phyloP scores from a whole-genome alignment of 2,329 filamentous ascomycete species.

The Aspergillus melleus region DNA sequence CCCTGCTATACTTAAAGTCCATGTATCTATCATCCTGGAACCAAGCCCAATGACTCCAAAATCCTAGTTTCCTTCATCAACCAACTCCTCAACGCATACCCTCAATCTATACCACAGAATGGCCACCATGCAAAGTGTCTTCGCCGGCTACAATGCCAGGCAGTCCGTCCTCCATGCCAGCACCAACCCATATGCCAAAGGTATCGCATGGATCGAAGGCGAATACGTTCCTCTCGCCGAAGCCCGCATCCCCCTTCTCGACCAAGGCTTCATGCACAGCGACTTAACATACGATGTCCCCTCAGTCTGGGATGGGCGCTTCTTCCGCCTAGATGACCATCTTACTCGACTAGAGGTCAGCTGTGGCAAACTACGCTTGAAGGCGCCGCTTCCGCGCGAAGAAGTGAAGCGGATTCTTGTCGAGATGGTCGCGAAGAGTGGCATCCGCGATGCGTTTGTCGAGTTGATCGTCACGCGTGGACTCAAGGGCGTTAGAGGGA shows the following conservation, averaged over 20 bases:
- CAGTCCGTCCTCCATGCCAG: slow-evolving; percentile 32
- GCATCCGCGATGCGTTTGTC: slow-evolving; percentile 52
- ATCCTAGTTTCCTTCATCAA: not conserved
- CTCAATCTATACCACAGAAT: slow-evolving; percentile 24
- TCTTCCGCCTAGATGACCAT: slow-evolving; percentile 55
- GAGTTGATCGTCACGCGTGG: slow-evolving; percentile 55
- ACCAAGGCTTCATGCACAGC: slow-evolving; percentile 56
- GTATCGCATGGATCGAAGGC: slow-evolving; percentile 52
- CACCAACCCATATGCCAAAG: slow-evolving; percentile 43
- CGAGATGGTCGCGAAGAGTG: slow-evolving; percentile 49
- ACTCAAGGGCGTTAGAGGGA: slow-evolving; percentile 42
- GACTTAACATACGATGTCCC: slow-evolving; percentile 56
- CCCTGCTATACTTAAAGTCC: not conserved
- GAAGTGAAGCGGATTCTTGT: slow-evolving; percentile 44
- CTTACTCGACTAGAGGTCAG: slow-evolving; percentile 46
- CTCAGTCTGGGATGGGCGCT: slow-evolving; percentile 53
- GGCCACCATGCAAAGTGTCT: slow-evolving; percentile 48
- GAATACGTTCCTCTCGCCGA: slow-evolving; percentile 45
- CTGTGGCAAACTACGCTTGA: slow-evolving; percentile 49
- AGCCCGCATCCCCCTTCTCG: slow-evolving; percentile 53
- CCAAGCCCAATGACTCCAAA: not conserved
- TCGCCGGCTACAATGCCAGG: slow-evolving; percentile 40
- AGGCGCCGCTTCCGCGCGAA: slow-evolving; percentile 42
- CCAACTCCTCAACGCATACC: not conserved
- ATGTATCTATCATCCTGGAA: not conserved